phyloP scores from a whole-genome alignment of 2,329 filamentous ascomycete genomes.

The Scedosporium dehoogii region DNA sequence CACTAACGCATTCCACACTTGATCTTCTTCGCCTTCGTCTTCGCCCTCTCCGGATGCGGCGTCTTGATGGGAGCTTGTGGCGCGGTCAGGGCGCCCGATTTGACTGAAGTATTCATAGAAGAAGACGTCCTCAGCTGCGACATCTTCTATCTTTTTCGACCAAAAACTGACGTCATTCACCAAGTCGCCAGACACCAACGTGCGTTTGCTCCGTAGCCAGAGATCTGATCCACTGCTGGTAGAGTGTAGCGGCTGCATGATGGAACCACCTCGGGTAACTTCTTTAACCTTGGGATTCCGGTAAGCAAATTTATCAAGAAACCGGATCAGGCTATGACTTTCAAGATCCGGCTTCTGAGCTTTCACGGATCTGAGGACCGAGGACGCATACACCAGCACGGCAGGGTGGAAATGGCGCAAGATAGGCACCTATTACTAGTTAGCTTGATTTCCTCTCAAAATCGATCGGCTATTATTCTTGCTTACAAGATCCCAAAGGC shows the following conservation, averaged over 20 bases:
- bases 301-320: constrained; percentile 98
- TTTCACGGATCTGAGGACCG: constrained; percentile 59
- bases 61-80: constrained; percentile 37
- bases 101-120: constrained; percentile 95
- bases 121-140: constrained; percentile 88
- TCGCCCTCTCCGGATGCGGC: constrained; percentile 42
- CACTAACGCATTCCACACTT: constrained; percentile 86
- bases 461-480: neutral
- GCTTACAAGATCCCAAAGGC: constrained; percentile 80
- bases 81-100: constrained; percentile 52
- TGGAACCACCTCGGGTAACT: constrained; percentile 66
- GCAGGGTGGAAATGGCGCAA: constrained; percentile 85
- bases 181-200: constrained; percentile 24
- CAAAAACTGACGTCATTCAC: constrained; percentile 88
- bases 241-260: constrained; percentile 81
- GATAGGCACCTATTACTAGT: constrained; percentile 44
- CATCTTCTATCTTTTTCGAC: constrained; percentile 79
- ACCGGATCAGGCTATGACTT: constrained; percentile 85
- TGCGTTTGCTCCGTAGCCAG: constrained; percentile 42
- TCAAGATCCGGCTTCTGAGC: constrained; percentile 84
- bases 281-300: constrained; percentile 72
- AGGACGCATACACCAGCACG: constrained; percentile 71
- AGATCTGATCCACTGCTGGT: constrained; percentile 43
- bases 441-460: constrained; percentile 4
- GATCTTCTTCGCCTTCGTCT: constrained; percentile 49